phyloP scores from a whole-genome alignment of 192 early-diverging fungal genomes.

The Bifiguratus adelaidae region DNA sequence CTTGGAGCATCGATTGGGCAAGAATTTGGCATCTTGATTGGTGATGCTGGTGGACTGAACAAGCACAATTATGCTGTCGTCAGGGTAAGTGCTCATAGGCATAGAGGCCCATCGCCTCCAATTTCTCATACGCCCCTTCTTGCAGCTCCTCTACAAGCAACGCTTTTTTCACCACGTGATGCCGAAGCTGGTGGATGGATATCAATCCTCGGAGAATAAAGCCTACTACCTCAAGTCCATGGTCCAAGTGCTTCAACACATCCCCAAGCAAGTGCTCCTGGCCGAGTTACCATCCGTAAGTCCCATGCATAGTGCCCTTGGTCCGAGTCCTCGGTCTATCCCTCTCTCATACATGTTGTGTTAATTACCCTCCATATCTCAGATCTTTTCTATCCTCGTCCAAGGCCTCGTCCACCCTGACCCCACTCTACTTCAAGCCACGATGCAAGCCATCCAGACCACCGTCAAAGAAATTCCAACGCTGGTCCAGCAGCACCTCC shows the following conservation, averaged over 20 bases:
- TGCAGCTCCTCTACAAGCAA: slow-evolving; percentile 73
- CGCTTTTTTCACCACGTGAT: slow-evolving; percentile 73
- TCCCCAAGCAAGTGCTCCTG: slow-evolving; percentile 75
- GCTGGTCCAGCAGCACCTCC: neutral
- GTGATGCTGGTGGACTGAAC: slow-evolving; percentile 62
- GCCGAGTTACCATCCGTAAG: slow-evolving; percentile 64
- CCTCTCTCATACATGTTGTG: slow-evolving; percentile 57
- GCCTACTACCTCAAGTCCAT: slow-evolving; percentile 61
- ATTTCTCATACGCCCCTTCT: too few species aligned
- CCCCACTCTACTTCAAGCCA: slow-evolving; percentile 15
- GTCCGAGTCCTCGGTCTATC: slow-evolving; percentile 54
- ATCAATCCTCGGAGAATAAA: slow-evolving; percentile 28
- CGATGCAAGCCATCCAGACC: neutral
- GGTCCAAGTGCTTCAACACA: slow-evolving; percentile 69
- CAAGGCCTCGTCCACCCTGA: slow-evolving; percentile 16
- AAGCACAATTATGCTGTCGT: slow-evolving; percentile 52
- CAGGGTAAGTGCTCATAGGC: slow-evolving; percentile 25
- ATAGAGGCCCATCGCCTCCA: neutral
- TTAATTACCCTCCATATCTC: slow-evolving; percentile 69
- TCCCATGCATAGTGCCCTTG: slow-evolving; percentile 8
- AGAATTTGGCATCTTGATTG: slow-evolving; percentile 64
- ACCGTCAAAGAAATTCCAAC: neutral
- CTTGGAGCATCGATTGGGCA: slow-evolving; percentile 43
- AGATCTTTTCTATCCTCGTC: slow-evolving; percentile 28
- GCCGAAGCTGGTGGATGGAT: slow-evolving; percentile 50